These are phyloP conservation scores for Mycena albidolilacea DNA, from an alignment of 768 basidiomycete genomes.

Conservation along the genomic window DNA sequence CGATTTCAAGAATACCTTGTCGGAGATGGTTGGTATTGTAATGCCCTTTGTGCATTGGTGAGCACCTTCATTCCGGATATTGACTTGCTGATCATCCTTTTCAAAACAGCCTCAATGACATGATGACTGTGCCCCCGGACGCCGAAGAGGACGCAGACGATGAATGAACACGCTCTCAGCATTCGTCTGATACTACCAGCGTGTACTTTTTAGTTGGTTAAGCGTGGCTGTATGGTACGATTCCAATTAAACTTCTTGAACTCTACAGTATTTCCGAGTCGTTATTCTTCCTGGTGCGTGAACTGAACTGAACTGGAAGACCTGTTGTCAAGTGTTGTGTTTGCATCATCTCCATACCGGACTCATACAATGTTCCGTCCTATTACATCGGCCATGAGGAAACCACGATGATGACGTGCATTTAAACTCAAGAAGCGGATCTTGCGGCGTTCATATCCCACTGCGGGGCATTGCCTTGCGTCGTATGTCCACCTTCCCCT, in stretches of 20 bases:
- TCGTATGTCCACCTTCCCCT: slow-evolving; percentile 34
- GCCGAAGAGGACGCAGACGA: slow-evolving; percentile 47
- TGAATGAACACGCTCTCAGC: slow-evolving; percentile 17
- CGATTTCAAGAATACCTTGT: slow-evolving; percentile 76
- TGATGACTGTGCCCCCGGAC: slow-evolving; percentile 70
- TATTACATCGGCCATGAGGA: slow-evolving; percentile 31
- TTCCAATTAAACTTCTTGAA: slow-evolving; percentile 4
- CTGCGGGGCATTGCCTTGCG: slow-evolving; percentile 24
- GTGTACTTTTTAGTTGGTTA: slow-evolving; percentile 1
- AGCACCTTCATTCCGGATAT: slow-evolving; percentile 39
- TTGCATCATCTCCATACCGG: not conserved
- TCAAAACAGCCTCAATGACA: slow-evolving; percentile 75
- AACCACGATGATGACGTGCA: slow-evolving; percentile 35
- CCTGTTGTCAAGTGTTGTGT: not conserved
- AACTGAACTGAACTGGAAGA: not conserved
- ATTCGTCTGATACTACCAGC: not conserved
- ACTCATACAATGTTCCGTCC: not conserved
- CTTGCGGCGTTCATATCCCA: slow-evolving; percentile 41
- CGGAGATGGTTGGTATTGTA: slow-evolving; percentile 67
- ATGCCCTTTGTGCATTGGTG: slow-evolving; percentile 88
- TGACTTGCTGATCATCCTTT: slow-evolving; percentile 21
- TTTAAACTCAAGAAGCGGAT: slow-evolving; percentile 39
- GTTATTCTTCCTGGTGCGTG: not conserved
- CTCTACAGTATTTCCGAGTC: not conserved
- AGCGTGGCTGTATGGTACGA: slow-evolving; percentile 22